These are phyloP conservation scores for Sclerotinia minor DNA, from an alignment of 2,329 filamentous ascomycete species.

Conservation along the genomic window DNA sequence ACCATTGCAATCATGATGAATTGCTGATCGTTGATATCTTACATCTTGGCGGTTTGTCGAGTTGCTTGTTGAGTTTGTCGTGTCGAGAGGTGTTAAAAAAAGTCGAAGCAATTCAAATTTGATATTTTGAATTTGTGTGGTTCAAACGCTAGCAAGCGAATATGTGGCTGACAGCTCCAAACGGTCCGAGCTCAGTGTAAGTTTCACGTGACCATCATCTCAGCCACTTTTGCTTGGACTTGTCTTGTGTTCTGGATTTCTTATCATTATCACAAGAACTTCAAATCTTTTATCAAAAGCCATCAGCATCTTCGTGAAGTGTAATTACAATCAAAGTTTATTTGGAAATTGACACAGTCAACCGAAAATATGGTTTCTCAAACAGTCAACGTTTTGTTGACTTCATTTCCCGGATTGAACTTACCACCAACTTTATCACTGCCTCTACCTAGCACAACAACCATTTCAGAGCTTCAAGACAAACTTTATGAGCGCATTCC, in stretches of 20 bases:
- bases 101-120: constrained; percentile 14
- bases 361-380: constrained; percentile 51
- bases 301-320: neutral
- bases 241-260: neutral
- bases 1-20: neutral
- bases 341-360: neutral
- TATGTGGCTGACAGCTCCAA: constrained; percentile 25
- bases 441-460: constrained; percentile 65
- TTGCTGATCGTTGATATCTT: constrained; percentile 24
- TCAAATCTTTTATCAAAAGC: neutral
- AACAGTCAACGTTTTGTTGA: constrained; percentile 78
- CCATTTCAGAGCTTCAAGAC: constrained; percentile 66
- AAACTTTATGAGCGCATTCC: constrained; percentile 63
- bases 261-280: constrained; percentile 2
- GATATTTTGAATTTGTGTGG: constrained; percentile 27
- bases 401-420: constrained; percentile 79
- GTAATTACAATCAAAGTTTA: neutral
- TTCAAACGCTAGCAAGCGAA: constrained; percentile 25
- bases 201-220: neutral
- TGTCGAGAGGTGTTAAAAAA: constrained; percentile 29
- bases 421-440: constrained; percentile 81
- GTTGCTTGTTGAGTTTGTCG: constrained; percentile 25
- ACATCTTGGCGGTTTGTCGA: constrained; percentile 50
- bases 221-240: neutral
- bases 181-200: fast-evolving